These are phyloP conservation scores for Crepidotus sp. DNA, from an alignment of 1,284 basidiomycete species.

Conservation along the genomic window DNA sequence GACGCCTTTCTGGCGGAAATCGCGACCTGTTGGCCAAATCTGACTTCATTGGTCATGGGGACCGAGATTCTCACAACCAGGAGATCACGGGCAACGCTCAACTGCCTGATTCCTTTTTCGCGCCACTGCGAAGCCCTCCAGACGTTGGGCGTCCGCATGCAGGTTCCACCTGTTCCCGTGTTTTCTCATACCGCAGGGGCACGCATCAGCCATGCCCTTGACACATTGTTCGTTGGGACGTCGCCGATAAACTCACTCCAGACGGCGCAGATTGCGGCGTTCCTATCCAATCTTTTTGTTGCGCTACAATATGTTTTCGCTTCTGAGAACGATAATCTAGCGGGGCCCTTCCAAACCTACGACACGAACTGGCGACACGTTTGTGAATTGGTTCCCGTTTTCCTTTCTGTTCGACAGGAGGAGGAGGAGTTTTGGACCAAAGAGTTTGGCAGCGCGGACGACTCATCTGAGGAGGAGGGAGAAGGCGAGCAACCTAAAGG, in stretches of 20 bases:
- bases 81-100: conserved; percentile 3
- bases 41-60: not conserved
- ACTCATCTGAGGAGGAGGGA: not conserved
- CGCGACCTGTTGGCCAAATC: not conserved
- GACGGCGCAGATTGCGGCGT: conserved; percentile 1
- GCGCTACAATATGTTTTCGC: not conserved
- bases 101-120: conserved; percentile 8
- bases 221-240: conserved; percentile 3
- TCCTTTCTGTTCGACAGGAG: conserved; percentile 3
- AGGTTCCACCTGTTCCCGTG: not conserved
- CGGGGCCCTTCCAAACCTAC: not conserved
- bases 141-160: conserved; percentile 2
- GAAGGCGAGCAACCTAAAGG: not conserved
- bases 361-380: conserved; percentile 1
- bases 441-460: not conserved
- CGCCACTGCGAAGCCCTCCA: not conserved
- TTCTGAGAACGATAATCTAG: not conserved
- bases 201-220: not conserved
- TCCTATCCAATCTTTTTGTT: conserved; percentile 9
- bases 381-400: conserved; percentile 1
- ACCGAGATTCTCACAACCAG: not conserved
- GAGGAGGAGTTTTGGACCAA: conserved; percentile 8
- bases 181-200: conserved; percentile 1
- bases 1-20: conserved; percentile 6
- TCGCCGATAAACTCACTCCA: not conserved